Conservation (phyloP, 129 eudicot species). For the Kitagawia praeruptora region DNA sequence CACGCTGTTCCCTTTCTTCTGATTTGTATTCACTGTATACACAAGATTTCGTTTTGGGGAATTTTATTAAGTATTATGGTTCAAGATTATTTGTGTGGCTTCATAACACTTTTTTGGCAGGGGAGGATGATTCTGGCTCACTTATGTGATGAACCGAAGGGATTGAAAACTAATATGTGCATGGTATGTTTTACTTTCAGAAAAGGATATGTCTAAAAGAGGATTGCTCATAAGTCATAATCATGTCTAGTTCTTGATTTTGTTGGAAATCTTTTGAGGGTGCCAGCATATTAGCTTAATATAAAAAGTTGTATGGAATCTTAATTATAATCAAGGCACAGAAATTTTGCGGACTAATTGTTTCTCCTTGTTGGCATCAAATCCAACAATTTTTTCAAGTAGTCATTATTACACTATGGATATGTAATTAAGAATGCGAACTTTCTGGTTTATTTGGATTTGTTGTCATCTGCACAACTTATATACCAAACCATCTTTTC, state of each 20-base stretch:
- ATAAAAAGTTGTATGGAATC: background rate
- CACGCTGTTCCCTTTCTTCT: background rate
- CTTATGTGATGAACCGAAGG: constrained; percentile 99
- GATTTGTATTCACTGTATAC: background rate
- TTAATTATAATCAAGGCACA: background rate
- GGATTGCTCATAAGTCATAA: background rate
- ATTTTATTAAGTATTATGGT: background rate
- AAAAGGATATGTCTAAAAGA: background rate
- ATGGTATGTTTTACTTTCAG: constrained; percentile 48
- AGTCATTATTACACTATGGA: background rate
- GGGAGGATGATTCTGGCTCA: constrained; percentile 98
- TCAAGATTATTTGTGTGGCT: background rate
- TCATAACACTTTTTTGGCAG: constrained; percentile 34
- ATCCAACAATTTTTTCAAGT: background rate
- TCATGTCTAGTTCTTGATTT: background rate
- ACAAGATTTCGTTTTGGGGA: background rate
- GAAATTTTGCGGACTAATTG: background rate
- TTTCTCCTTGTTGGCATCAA: background rate
- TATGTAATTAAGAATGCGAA: background rate
- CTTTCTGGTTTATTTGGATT: background rate
- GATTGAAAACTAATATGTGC: constrained; percentile 95
- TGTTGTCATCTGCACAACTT: background rate
- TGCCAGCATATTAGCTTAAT: background rate
- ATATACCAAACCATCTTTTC: background rate
- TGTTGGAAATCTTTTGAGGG: background rate